Evolutionary conservation across 83 land plant genomes (phyloP).

Genomic region (Isoetes engelmannii): DNA sequence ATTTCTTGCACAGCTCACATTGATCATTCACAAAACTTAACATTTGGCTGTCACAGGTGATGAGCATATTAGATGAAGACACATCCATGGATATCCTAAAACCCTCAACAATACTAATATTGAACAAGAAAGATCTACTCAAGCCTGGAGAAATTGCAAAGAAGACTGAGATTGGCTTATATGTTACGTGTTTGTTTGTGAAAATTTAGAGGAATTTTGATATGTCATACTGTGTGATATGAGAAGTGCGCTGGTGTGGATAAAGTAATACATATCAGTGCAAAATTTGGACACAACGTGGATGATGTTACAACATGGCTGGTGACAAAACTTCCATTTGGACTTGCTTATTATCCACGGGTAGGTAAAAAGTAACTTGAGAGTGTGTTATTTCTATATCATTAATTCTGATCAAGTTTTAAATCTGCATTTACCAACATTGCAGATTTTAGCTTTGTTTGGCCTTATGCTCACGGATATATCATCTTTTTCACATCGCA

Average conservation of each 20-base stretch:
- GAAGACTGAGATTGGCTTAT: conserved; percentile 52
- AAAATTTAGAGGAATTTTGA: not conserved
- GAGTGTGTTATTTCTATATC: too few species aligned
- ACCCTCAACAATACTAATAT: conserved; percentile 56
- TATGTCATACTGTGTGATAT: conserved; percentile 53
- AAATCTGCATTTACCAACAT: too few species aligned
- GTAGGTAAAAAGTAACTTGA: conserved; percentile 18
- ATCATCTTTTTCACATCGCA: too few species aligned
- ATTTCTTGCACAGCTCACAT: not conserved
- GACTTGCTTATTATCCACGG: conserved; percentile 91
- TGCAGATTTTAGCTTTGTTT: too few species aligned
- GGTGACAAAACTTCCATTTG: conserved; percentile 69
- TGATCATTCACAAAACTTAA: not conserved
- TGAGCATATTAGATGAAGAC: conserved; percentile 62
- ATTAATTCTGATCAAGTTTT: too few species aligned
- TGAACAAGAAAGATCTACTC: conserved; percentile 87
- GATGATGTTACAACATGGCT: conserved; percentile 88
- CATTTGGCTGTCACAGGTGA: conserved; percentile 40
- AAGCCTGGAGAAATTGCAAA: conserved; percentile 95
- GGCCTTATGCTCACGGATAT: too few species aligned
- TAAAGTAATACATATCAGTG: conserved; percentile 90
- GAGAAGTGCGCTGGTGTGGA: conserved; percentile 61
- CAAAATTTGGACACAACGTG: conserved; percentile 83
- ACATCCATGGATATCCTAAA: conserved; percentile 30
- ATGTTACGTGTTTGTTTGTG: not conserved